Evolutionary conservation across 257 asterid species (phyloP).

Genomic region (Petunia axillaris): DNA sequence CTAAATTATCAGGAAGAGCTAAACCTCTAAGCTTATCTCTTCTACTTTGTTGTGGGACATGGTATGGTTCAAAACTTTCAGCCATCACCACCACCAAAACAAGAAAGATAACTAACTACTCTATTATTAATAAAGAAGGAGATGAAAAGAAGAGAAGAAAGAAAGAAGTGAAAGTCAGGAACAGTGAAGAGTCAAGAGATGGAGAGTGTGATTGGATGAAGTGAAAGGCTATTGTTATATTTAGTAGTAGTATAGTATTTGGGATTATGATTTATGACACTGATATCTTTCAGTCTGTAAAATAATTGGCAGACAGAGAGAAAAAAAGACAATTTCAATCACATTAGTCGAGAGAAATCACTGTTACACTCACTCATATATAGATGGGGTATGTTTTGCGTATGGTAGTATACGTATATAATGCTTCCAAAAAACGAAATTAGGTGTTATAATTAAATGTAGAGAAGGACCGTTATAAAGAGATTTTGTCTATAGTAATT

Average conservation of each 20-base stretch:
- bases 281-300: constrained; percentile 22
- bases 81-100: constrained; percentile 65
- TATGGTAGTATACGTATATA: too few relatives aligned
- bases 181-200: constrained; percentile 14
- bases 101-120: constrained; percentile 31
- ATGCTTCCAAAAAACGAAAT: too few relatives aligned
- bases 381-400: background rate
- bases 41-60: constrained; percentile 96
- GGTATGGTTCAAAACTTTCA: constrained; percentile 77
- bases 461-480: too few relatives aligned
- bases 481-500: too few relatives aligned
- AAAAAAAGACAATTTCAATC: background rate
- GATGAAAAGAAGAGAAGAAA: background rate
- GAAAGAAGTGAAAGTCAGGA: background rate
- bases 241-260: constrained; percentile 5
- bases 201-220: constrained; percentile 26
- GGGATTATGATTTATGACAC: constrained; percentile 24
- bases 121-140: background rate
- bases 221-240: constrained; percentile 25
- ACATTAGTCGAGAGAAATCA: background rate
- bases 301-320: constrained; percentile 12
- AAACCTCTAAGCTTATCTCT: constrained; percentile 87
- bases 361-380: constrained; percentile 22
- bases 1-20: constrained; percentile 32
- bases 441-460: too few relatives aligned